Conservation (phyloP, 202 grass and related monocot genomes). For the Hordeum pubiflorum region DNA sequence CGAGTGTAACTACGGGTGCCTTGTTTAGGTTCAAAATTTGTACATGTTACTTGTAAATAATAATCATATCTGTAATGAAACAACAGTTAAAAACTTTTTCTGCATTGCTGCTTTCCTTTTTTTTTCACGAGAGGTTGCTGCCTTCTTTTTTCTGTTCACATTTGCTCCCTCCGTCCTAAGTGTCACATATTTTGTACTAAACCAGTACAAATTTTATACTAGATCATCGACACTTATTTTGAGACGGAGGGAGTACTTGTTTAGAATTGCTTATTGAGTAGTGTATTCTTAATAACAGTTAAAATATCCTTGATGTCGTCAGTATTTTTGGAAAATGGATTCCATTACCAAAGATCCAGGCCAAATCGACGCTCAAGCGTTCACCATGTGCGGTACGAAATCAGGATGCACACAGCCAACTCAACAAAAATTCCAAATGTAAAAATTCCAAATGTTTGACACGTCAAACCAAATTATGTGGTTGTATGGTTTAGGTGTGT, state of each 20-base stretch:
- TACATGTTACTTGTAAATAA: slow-evolving; percentile 23
- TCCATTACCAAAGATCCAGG: background rate
- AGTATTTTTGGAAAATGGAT: background rate
- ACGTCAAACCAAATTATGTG: background rate
- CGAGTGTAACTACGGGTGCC: background rate
- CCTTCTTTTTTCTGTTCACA: too few relatives aligned
- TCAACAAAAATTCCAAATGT: background rate
- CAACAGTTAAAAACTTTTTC: background rate
- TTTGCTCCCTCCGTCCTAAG: too few relatives aligned
- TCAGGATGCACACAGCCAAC: background rate
- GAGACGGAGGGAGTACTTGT: too few relatives aligned
- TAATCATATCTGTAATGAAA: background rate
- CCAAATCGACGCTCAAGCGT: background rate
- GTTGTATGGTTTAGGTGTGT: background rate
- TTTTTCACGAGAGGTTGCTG: too few relatives aligned
- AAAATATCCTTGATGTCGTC: background rate
- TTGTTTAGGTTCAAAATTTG: background rate
- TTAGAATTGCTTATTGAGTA: background rate
- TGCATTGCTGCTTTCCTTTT: too few relatives aligned
- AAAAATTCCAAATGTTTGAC: background rate
- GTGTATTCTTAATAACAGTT: background rate
- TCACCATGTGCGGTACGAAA: background rate
- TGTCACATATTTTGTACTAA: too few relatives aligned
- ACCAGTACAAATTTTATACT: too few relatives aligned
- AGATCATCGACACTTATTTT: too few relatives aligned